Conservation (phyloP, 2,329 filamentous ascomycete species). For the Fusarium circinatum region DNA sequence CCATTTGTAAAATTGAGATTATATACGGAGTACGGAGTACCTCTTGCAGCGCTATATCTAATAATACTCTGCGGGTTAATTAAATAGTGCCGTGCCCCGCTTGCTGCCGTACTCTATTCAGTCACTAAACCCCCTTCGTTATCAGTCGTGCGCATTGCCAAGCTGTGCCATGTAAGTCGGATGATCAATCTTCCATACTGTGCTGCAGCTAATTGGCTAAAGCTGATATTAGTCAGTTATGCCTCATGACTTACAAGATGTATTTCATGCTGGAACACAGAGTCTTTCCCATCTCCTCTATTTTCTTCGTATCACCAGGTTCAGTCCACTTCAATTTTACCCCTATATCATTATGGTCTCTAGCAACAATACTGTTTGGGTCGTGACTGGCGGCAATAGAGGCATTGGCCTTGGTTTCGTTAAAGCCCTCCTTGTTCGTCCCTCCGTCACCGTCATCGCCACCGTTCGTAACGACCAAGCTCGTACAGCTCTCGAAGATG, state of each 20-base stretch:
- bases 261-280: neutral
- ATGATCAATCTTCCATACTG: neutral
- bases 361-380: slow-evolving; percentile 45
- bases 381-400: slow-evolving; percentile 55
- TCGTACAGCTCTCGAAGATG: slow-evolving; percentile 28
- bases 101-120: accelerated
- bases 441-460: slow-evolving; percentile 61
- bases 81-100: too few species aligned
- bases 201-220: accelerated
- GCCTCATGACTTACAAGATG: neutral
- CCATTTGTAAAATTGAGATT: neutral
- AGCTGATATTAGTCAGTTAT: neutral
- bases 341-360: neutral
- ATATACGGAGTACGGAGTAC: too few species aligned
- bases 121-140: accelerated
- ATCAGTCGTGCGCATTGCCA: neutral
- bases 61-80: too few species aligned
- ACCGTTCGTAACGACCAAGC: slow-evolving; percentile 47
- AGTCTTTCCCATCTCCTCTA: too few species aligned
- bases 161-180: neutral
- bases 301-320: accelerated
- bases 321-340: accelerated
- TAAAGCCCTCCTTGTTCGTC: slow-evolving; percentile 55
- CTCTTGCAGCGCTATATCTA: neutral
- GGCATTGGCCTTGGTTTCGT: slow-evolving; percentile 54